These are phyloP conservation scores for Coniella vitis DNA, from an alignment of 2,329 filamentous ascomycete species.

Conservation along the genomic window DNA sequence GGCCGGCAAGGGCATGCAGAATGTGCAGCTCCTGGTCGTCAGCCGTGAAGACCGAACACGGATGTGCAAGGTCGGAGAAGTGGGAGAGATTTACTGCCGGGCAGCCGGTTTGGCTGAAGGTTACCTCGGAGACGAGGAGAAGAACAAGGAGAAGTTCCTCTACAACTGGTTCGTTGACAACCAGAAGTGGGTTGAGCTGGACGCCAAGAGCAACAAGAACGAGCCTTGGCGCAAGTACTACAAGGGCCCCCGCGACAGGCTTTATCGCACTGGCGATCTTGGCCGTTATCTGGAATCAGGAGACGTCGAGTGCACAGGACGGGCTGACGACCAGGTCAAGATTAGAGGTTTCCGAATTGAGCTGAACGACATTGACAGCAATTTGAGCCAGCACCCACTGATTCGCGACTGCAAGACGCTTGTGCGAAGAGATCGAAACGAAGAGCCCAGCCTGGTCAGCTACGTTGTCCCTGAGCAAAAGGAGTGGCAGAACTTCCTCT, in stretches of 20 bases:
- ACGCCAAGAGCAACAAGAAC: slow-evolving; percentile 46
- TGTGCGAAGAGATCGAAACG: slow-evolving; percentile 73
- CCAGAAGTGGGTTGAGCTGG: slow-evolving; percentile 58
- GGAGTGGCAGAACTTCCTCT: slow-evolving; percentile 65
- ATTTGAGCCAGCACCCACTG: slow-evolving; percentile 66
- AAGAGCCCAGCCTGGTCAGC: slow-evolving; percentile 80
- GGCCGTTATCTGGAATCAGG: slow-evolving; percentile 65
- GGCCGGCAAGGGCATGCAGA: slow-evolving; percentile 76
- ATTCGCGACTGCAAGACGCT: slow-evolving; percentile 83
- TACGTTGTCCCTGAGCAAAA: slow-evolving; percentile 81
- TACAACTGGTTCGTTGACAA: slow-evolving; percentile 81
- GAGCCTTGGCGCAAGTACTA: slow-evolving; percentile 76
- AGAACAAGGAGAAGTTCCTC: slow-evolving; percentile 67
- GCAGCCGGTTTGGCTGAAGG: slow-evolving; percentile 75
- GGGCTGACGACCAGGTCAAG: slow-evolving; percentile 87
- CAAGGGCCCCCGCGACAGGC: slow-evolving; percentile 72
- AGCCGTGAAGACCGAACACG: slow-evolving; percentile 58
- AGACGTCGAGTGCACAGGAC: slow-evolving; percentile 70
- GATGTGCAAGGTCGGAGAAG: slow-evolving; percentile 72
- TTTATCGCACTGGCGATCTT: slow-evolving; percentile 85
- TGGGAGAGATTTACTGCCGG: slow-evolving; percentile 77
- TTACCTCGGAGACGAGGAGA: slow-evolving; percentile 40
- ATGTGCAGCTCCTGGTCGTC: slow-evolving; percentile 84
- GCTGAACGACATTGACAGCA: slow-evolving; percentile 83
- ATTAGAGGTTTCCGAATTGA: slow-evolving; percentile 95